Evolutionary conservation across 345 rosid genomes (phyloP), one percentile per base, ranked within the genome.

Genomic region (Salix dunnii): DNA sequence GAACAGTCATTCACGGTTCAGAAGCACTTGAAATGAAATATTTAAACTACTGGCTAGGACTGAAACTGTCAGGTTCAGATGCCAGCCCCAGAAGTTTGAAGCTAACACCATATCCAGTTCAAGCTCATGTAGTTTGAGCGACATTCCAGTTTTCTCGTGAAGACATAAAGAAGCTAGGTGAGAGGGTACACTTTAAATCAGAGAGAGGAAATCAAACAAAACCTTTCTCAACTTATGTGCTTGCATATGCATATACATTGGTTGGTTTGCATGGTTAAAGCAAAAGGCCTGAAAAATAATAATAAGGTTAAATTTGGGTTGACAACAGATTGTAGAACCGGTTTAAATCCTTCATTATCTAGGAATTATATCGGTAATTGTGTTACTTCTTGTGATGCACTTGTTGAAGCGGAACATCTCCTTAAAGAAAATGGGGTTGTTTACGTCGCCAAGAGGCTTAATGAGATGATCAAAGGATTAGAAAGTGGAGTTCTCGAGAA

Each of bases 341-440:
- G 85, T 2, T 28, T 88, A 12, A 77, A 79, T 36, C 87, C 88
- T 28, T 89, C 87, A 25, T 10, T 85, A 2, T 84, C 88, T 1
- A 48, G 42, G 0, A 85, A 86, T 58, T 89, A 77, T 65, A 79
- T 86, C 6, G 91, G 91, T 0, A 89, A 86, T 51, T 86, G 92
- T 40, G 67, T 84, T 6, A 74, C 72, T 69, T 4, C 14, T 25
- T 4, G 28, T 33, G 2, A 43, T 43, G n/a, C 0, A 10, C 42
- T 40, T 4, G 68, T 55, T 18, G 67, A 74, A 23, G 83, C 78
- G 30, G 70, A 38, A 68, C 35, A 68, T 20, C 35, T 71, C 27
- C 20, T 61, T 31, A 33, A 36, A 10, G 73, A 65, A n/a, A 11
- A 69, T 3, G 75, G 65, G 40, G 28, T 72, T 7, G 27, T 11